Evolutionary conservation across 768 basidiomycete species (phyloP), one percentile per base, ranked within the genome.

Genomic region (Tephrocybe sp.): DNA sequence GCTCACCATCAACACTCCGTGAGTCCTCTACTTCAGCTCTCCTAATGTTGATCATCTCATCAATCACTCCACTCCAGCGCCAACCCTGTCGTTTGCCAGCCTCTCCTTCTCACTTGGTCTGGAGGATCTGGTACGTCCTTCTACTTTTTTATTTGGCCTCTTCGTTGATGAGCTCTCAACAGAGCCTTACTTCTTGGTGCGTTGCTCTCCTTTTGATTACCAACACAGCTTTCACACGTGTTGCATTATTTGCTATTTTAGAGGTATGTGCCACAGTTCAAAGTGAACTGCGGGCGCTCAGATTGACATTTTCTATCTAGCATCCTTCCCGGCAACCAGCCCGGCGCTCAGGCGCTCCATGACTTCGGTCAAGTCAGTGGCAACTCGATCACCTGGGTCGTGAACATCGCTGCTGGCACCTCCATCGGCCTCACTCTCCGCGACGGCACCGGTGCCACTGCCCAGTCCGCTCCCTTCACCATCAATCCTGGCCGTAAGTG

Each of bases 1-100:
- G 24, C 60, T 82, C 56, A 68, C 57, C 1, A 71, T 90, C 63
- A 83, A 86, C 63, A 91, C 88, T 30, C 88, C 88, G 88, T 89
- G 56, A 61, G 29, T 19, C 15, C 13, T 36, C 41, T 29, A 27
- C 27, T 12, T 34, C 33, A 12, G 29, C 24, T 27, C 23, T 22
- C 6, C 33, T 19, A 22, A 29, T 31, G 2, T 15, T 15, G 4
- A 34, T 7, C 27, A 29, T 42, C 29, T 40, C 9, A 53, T 53
- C 53, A 44, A 30, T 47, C 55, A 36, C 34, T 33, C 22, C 56
- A 36, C 37, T 54, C 1, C 54, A 86, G 84, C 30, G 12, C 63
- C 31, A 74, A 69, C 42, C 74, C 69, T 16, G 73, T 77, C 27
- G 69, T 77, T 50, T 91, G 88, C 65, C 63, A 82, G 56, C 83